These are phyloP conservation scores for Neurospora cerealis DNA, from an alignment of 495 filamentous ascomycete species.

Conservation along the genomic window DNA sequence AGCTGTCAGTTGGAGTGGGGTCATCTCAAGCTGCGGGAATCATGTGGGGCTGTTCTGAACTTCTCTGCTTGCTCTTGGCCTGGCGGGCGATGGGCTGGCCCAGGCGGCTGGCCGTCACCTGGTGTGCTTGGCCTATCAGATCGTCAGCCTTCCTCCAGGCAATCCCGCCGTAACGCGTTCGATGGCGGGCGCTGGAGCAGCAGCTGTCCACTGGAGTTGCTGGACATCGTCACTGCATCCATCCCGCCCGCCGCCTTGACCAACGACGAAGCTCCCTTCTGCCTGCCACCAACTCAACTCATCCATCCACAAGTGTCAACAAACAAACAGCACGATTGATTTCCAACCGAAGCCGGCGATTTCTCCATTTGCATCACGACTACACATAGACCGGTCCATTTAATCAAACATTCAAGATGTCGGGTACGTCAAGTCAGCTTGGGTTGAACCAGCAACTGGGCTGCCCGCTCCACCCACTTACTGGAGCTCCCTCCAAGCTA, in stretches of 20 bases:
- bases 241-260: constrained; percentile 1
- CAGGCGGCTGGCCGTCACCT: neutral
- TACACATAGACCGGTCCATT: neutral
- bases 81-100: neutral
- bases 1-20: constrained; percentile 12
- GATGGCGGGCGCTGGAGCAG: constrained; percentile 16
- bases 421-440: constrained; percentile 27
- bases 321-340: neutral
- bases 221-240: neutral
- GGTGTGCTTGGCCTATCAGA: constrained; percentile 1
- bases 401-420: constrained; percentile 30
- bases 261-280: constrained; percentile 23
- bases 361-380: neutral
- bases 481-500: neutral
- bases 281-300: constrained; percentile 9
- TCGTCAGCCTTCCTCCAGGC: constrained; percentile 26
- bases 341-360: neutral
- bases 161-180: constrained; percentile 31
- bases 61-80: neutral
- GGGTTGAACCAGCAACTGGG: constrained; percentile 8
- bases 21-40: neutral
- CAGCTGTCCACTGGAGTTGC: constrained; percentile 3
- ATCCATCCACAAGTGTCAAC: constrained; percentile 3
- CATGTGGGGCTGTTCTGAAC: neutral
- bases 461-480: constrained; percentile 16